Base-by-base conservation (phyloP, 1,139 yeast genomes). In the Debaryomyces sp. region DNA sequence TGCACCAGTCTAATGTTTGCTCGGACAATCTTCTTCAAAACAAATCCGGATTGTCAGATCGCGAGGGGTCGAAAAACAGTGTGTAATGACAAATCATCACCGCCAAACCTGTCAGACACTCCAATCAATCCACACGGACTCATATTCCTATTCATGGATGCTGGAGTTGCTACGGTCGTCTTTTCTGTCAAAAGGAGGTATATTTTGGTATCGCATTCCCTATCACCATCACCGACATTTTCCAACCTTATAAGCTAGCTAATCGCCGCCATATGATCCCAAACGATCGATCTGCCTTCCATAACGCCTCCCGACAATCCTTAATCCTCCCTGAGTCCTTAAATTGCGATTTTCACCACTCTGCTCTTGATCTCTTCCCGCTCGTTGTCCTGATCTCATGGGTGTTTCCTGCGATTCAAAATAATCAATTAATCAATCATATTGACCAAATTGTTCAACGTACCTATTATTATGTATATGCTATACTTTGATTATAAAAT, bases 391-490 rank as follows among this genome's bases (percentile, higher is more conserved):
- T 27, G 42, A 39, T 39, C 42, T 24, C 42, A 18, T 32, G 24
- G 15, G 24, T 26, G 33, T 39, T 7, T 21, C 27, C 34, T 27
- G 34, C 41, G 29, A 21, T 22, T 5, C 34, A 36, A 43, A 30
- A 27, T 13, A 18, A 29, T 36, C 45, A 21, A 35, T 43, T 29
- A 21, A 24, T 35, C 41, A 15, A 27, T 27, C 42, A 8, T 39
- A 18, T 32, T 27, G 18, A 17, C 23, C n/a, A 27, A 26, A 36
- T 33, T 40, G 30, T 27, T 27, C 33, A 34, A 44, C 43, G 23
- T 44, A 36, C 46, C 43, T 15, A 24, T 38, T 37, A 26, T 38
- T 38, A 44, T 27, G 46, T 44, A 44, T 38, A 44, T 44, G 41
- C 36, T 44, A 38, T 44, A 44, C 46, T 33, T 38, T 44, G 32